Conservation (phyloP, 257 asterid species). For the Osmanthus fragrans region DNA sequence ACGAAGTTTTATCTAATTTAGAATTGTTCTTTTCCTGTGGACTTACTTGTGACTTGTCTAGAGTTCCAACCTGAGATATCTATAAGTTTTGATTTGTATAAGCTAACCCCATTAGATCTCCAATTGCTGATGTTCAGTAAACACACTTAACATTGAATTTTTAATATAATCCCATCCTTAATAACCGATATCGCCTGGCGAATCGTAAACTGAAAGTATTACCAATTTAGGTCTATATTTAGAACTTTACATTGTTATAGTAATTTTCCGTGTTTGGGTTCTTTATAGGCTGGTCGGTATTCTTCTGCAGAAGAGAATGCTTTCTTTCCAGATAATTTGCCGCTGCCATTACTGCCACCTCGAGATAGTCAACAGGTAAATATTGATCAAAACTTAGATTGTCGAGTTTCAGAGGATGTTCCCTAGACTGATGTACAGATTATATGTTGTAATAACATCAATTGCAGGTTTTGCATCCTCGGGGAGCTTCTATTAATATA, state of each 20-base stretch:
- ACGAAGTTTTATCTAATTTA: background rate
- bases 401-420: background rate
- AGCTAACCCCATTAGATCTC: background rate
- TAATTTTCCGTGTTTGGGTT: background rate
- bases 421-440: background rate
- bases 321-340: slow-evolving; percentile 60
- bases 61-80: background rate
- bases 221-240: background rate
- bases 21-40: background rate
- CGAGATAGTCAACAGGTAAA: slow-evolving; percentile 35
- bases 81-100: background rate
- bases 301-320: slow-evolving; percentile 69
- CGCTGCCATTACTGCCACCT: slow-evolving; percentile 46
- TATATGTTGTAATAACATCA: background rate
- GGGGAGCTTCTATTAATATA: slow-evolving; percentile 60
- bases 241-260: background rate
- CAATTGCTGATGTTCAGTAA: background rate
- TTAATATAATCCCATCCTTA: background rate
- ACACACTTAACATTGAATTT: too few species aligned
- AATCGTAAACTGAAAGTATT: background rate
- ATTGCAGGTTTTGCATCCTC: slow-evolving; percentile 64
- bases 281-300: slow-evolving; percentile 70
- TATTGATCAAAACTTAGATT: background rate
- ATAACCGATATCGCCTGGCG: too few species aligned
- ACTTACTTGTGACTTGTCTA: background rate